Percentiles rank a stretch among this genome's conserved stretches.
Evolutionary conservation across 495 filamentous ascomycete species (phyloP).

Genomic region (Tuber microsphaerosporum): DNA sequence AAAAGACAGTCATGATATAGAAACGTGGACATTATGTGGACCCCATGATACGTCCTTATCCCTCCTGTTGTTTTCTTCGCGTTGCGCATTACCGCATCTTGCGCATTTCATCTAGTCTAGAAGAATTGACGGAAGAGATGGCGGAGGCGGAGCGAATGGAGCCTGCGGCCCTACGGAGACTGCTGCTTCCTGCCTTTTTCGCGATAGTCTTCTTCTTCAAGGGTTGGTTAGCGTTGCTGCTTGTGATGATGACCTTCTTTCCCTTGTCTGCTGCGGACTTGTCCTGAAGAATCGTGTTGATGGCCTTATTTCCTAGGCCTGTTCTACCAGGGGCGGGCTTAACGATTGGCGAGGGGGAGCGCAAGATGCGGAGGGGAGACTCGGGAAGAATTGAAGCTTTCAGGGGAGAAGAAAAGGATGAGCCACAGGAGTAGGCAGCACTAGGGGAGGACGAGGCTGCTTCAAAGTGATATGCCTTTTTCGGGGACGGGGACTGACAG

Average conservation of each 20-base stretch:
- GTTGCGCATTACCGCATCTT: constrained; percentile 38
- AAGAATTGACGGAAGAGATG: constrained; percentile 24
- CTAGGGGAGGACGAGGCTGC: constrained; percentile 20
- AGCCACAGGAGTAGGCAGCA: not conserved
- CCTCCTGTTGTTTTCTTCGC: constrained; percentile 6
- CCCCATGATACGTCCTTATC: not conserved
- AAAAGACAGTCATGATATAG: constrained; percentile 6
- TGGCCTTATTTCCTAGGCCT: constrained; percentile 34
- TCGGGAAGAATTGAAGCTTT: constrained; percentile 18
- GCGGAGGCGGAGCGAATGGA: constrained; percentile 7
- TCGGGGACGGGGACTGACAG: constrained; percentile 22
- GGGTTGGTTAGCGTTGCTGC: constrained; percentile 17
- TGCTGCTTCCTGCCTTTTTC: constrained; percentile 34
- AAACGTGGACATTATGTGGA: constrained; percentile 12
- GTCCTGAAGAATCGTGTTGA: constrained; percentile 36
- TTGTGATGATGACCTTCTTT: constrained; percentile 40
- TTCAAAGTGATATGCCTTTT: constrained; percentile 19
- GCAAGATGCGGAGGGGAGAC: constrained; percentile 33
- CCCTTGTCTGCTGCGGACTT: constrained; percentile 30
- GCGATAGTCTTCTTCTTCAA: constrained; percentile 28
- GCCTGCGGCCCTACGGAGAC: constrained; percentile 39
- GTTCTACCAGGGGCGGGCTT: constrained; percentile 31
- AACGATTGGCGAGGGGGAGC: constrained; percentile 29
- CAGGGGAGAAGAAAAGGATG: not conserved
- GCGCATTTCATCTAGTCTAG: constrained; percentile 35